These are phyloP conservation scores for Hymenoscyphus fraxineus DNA, from an alignment of 2,329 filamentous ascomycete species.

Conservation along the genomic window DNA sequence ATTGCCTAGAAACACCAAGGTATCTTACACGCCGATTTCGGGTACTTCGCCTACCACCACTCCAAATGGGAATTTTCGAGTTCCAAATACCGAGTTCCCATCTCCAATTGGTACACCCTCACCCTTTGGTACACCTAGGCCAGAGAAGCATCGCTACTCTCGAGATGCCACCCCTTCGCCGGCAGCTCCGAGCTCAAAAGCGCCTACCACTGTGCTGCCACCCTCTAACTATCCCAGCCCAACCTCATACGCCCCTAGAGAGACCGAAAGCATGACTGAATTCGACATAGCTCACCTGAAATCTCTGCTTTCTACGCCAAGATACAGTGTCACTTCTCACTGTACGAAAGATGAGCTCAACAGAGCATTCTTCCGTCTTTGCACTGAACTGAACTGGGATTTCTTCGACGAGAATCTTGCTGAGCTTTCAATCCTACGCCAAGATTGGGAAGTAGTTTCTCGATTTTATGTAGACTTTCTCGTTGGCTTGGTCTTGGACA, in stretches of 20 bases:
- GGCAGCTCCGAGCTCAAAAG: neutral
- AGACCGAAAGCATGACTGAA: neutral
- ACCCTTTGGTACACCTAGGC: neutral
- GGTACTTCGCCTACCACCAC: neutral
- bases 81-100: neutral
- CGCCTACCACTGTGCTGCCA: neutral
- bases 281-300: neutral
- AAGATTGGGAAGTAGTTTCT: neutral
- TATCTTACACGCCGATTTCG: neutral
- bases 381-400: constrained; percentile 1
- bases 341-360: constrained; percentile 1
- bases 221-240: neutral
- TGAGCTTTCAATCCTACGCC: neutral
- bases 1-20: neutral
- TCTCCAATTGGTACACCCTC: neutral
- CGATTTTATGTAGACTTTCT: neutral
- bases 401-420: neutral
- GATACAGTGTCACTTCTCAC: neutral
- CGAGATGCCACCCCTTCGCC: neutral
- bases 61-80: neutral
- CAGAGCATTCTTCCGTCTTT: constrained; percentile 1
- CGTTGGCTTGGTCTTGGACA: neutral
- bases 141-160: neutral
- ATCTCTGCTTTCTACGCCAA: neutral
- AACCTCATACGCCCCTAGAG: neutral